Conservation (phyloP, 306 rosid genomes). For the Rubus idaeus region DNA sequence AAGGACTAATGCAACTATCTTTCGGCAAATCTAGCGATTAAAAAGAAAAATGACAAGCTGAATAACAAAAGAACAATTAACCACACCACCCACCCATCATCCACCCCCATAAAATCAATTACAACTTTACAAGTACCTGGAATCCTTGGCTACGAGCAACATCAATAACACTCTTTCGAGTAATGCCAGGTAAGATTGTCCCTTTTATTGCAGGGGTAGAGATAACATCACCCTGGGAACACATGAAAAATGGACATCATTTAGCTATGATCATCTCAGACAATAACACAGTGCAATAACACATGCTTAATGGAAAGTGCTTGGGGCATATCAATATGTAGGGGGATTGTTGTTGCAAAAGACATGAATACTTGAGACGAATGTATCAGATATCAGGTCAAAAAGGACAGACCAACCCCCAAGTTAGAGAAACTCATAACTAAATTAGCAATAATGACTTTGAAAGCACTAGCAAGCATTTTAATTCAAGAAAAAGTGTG, state of each 20-base stretch:
- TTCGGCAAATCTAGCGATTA: conserved; percentile 5
- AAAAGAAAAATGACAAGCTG: not conserved
- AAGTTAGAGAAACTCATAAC: not conserved
- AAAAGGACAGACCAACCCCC: not conserved
- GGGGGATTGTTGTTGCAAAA: not conserved
- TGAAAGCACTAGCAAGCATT: not conserved
- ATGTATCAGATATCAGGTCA: not conserved
- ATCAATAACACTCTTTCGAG: conserved; percentile 93
- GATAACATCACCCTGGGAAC: conserved; percentile 60
- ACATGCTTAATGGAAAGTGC: not conserved
- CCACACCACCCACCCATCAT: not conserved
- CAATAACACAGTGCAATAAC: not conserved
- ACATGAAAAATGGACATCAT: conserved; percentile 18
- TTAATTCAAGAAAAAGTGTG: not conserved
- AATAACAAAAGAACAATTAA: conserved; percentile 8
- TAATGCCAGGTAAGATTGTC: conserved; percentile 94
- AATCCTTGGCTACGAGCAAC: conserved; percentile 86
- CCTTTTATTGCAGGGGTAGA: conserved; percentile 90
- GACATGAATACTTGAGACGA: not conserved
- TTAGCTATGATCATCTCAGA: conserved; percentile 1
- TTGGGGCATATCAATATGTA: not conserved
- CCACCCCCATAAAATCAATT: not conserved
- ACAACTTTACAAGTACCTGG: conserved; percentile 59
- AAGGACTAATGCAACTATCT: conserved; percentile 4
- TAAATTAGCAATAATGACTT: not conserved